A percentile compares a stretch with the other conserved stretches of the same genome.
These are phyloP conservation scores for Neurospora africana DNA, from an alignment of 495 filamentous ascomycete genomes.

Conservation along the genomic window DNA sequence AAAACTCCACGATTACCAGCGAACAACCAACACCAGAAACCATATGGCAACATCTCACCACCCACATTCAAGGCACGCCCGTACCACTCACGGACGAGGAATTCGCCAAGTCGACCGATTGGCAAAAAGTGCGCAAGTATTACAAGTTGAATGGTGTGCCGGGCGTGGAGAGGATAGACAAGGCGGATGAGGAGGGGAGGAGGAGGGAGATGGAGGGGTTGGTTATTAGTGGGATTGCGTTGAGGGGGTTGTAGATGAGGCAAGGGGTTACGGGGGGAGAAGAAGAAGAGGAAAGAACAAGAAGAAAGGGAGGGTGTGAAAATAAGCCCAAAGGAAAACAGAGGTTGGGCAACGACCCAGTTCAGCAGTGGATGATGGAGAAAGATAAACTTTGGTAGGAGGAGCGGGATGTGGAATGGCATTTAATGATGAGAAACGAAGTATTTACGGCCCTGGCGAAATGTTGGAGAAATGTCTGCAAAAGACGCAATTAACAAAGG, in stretches of 20 bases:
- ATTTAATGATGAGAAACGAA: neutral
- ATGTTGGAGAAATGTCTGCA: no score
- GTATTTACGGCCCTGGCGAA: no score
- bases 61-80: constrained; percentile 50
- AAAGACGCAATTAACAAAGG: no score
- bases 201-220: constrained; percentile 48
- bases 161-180: constrained; percentile 24
- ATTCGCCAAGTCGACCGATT: constrained; percentile 49
- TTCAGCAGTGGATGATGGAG: neutral
- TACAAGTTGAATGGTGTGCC: constrained; percentile 62
- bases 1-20: constrained; percentile 2
- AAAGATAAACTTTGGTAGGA: neutral
- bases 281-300: neutral
- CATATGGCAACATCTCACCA: constrained; percentile 51
- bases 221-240: constrained; percentile 60
- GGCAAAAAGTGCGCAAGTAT: constrained; percentile 62
- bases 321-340: neutral
- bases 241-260: constrained; percentile 45
- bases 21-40: constrained; percentile 35
- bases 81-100: constrained; percentile 54
- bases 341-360: neutral
- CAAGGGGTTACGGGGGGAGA: neutral
- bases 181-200: constrained; percentile 19
- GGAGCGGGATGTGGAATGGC: neutral
- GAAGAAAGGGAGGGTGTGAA: neutral